These are phyloP conservation scores for Porphyra umbilicalis DNA, from an alignment of 31 red algal species.

Conservation along the genomic window DNA sequence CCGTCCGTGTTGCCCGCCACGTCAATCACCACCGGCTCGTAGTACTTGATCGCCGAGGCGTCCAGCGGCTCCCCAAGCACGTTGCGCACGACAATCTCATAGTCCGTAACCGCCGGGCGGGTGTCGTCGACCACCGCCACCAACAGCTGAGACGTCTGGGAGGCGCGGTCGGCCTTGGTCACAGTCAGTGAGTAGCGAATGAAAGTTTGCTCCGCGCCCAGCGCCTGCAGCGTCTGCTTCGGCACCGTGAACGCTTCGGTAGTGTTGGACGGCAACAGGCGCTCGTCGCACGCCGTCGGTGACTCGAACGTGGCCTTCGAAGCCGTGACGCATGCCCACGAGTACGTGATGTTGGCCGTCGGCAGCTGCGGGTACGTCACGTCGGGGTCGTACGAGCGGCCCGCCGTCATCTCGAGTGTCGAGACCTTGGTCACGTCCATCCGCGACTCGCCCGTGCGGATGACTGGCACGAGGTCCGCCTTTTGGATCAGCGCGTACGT, in stretches of 20 bases:
- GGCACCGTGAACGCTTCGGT: constrained; percentile 13
- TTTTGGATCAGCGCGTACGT: constrained; percentile 27
- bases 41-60: constrained; percentile 29
- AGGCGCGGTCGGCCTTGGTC: constrained; percentile 30
- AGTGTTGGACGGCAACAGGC: constrained; percentile 18
- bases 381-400: constrained; percentile 47
- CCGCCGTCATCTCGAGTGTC: constrained; percentile 27
- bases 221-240: constrained; percentile 19
- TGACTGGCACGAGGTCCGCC: constrained; percentile 28
- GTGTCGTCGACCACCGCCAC: constrained; percentile 21
- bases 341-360: constrained; percentile 21
- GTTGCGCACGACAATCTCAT: constrained; percentile 24
- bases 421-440: constrained; percentile 27
- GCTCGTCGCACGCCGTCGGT: constrained; percentile 9
- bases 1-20: constrained; percentile 5
- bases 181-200: constrained; percentile 41
- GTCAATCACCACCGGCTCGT: constrained; percentile 35
- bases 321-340: constrained; percentile 28
- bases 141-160: constrained; percentile 12
- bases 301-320: constrained; percentile 16
- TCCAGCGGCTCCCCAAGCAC: constrained; percentile 21
- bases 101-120: constrained; percentile 17
- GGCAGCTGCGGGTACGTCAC: neutral
- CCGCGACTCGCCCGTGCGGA: constrained; percentile 42
- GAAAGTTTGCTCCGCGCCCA: constrained; percentile 3